Evolutionary conservation across 2,329 filamentous ascomycete genomes (phyloP).

Genomic region (Pseudogymnoascus sp.): DNA sequence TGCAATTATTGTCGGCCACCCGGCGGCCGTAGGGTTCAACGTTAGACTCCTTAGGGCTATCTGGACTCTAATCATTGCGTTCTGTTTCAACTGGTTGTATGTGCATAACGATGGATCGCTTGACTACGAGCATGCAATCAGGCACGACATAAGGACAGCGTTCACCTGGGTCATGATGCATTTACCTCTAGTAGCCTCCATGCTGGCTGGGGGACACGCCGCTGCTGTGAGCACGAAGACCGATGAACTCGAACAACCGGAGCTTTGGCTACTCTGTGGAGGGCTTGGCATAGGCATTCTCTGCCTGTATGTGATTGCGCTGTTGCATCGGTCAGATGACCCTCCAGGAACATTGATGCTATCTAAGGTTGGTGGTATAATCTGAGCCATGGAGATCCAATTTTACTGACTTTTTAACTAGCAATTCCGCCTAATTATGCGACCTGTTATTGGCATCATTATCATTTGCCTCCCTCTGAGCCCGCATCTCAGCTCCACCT

Average conservation of each 20-base stretch:
- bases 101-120: conserved; percentile 41
- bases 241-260: conserved; percentile 34
- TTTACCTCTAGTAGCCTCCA: conserved; percentile 37
- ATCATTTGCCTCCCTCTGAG: conserved; percentile 31
- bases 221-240: conserved; percentile 33
- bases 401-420: conserved; percentile 10
- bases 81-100: conserved; percentile 44
- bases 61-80: conserved; percentile 43
- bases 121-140: conserved; percentile 37
- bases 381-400: not conserved
- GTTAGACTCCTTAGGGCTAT: conserved; percentile 37
- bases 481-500: conserved; percentile 27
- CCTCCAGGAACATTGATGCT: conserved; percentile 23
- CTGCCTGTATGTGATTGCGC: conserved; percentile 36
- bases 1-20: conserved; percentile 40
- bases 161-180: conserved; percentile 40
- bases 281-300: conserved; percentile 39
- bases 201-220: conserved; percentile 41
- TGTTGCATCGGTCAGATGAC: conserved; percentile 36
- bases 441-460: conserved; percentile 31
- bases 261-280: conserved; percentile 42
- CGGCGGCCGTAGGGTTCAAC: conserved; percentile 39
- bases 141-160: conserved; percentile 33
- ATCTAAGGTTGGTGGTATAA: conserved; percentile 12
- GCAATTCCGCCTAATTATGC: conserved; percentile 15